These are phyloP conservation scores for Mrakia hoshinonis DNA, from an alignment of 768 basidiomycete species.

Conservation along the genomic window DNA sequence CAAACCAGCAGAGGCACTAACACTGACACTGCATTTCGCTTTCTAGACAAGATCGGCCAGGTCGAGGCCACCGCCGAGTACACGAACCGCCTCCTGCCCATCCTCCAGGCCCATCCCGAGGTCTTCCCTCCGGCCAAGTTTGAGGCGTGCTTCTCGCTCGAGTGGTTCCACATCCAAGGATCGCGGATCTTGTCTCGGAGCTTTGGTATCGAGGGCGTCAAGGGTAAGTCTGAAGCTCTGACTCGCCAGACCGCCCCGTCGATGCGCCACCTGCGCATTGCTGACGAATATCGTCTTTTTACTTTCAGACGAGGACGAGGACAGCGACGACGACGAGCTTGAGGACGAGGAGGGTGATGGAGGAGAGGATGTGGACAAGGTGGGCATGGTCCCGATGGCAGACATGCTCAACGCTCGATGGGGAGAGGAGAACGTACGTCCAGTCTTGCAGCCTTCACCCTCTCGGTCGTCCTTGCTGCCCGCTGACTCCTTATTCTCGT, in stretches of 20 bases:
- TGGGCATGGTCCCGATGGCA: conserved; percentile 91
- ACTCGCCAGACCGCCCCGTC: conserved; percentile 18
- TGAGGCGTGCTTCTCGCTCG: conserved; percentile 53
- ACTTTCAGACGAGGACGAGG: conserved; percentile 26
- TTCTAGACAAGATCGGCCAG: conserved; percentile 76
- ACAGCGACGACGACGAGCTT: conserved; percentile 35
- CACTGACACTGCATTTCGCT: neutral
- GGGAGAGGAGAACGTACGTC: conserved; percentile 69
- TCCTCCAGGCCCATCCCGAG: conserved; percentile 49
- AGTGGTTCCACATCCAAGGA: conserved; percentile 77
- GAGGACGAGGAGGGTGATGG: conserved; percentile 47
- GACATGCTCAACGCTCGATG: conserved; percentile 90
- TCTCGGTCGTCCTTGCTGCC: neutral
- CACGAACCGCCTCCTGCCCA: conserved; percentile 56
- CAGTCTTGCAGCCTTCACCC: neutral
- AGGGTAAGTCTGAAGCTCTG: conserved; percentile 35
- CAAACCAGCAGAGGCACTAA: neutral
- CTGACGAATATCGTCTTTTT: neutral
- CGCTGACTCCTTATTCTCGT: conserved; percentile 14
- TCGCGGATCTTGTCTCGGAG: conserved; percentile 86
- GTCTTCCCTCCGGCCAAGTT: conserved; percentile 50
- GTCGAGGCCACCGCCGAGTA: conserved; percentile 72
- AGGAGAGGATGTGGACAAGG: conserved; percentile 53
- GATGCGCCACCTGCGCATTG: neutral
- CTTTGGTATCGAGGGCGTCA: conserved; percentile 61